Percentiles rank a stretch among this genome's conserved stretches.
Evolutionary conservation across 2,329 filamentous ascomycete species (phyloP).

Genomic region (Aureobasidium sp.): DNA sequence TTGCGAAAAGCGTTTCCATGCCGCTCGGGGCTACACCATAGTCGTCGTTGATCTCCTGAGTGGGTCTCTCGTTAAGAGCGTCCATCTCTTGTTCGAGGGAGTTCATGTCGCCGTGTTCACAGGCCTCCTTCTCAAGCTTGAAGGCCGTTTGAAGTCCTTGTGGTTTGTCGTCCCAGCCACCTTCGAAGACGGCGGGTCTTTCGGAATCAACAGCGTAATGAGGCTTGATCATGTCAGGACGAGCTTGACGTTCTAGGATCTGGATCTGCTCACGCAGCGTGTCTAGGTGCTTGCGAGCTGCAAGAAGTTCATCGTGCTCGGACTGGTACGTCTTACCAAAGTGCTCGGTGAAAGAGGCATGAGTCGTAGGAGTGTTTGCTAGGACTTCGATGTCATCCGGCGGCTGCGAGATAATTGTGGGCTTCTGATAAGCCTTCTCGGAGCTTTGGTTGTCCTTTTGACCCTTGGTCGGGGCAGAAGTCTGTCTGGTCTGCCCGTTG

Average conservation of each 20-base stretch:
- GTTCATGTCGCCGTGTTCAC: not conserved
- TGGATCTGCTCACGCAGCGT: slow-evolving; percentile 5
- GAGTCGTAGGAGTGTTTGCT: not conserved
- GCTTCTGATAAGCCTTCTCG: not conserved
- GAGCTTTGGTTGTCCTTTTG: not conserved
- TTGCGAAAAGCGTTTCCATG: slow-evolving; percentile 42
- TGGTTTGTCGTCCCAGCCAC: slow-evolving; percentile 1
- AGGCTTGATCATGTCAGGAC: slow-evolving; percentile 1
- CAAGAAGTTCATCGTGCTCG: slow-evolving; percentile 9
- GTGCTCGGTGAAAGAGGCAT: not conserved
- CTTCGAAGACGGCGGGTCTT: slow-evolving; percentile 11
- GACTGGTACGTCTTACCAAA: not conserved
- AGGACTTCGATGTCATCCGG: not conserved
- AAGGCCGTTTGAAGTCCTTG: slow-evolving; percentile 11
- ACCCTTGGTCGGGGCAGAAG: not conserved
- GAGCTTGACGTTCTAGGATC: slow-evolving; percentile 6
- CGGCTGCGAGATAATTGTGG: not conserved
- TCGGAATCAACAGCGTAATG: not conserved
- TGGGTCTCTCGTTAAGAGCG: slow-evolving; percentile 3
- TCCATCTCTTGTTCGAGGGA: slow-evolving; percentile 19
- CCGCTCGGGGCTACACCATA: slow-evolving; percentile 34
- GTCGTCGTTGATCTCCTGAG: slow-evolving; percentile 6
- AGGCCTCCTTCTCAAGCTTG: slow-evolving; percentile 4
- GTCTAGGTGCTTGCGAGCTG: slow-evolving; percentile 2
- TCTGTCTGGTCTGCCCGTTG: slow-evolving; percentile 16